Evolutionary conservation across 2,329 filamentous ascomycete species (phyloP), one percentile per base, ranked within the genome.

Genomic region (Nannizziopsis arthrosporioides): DNA sequence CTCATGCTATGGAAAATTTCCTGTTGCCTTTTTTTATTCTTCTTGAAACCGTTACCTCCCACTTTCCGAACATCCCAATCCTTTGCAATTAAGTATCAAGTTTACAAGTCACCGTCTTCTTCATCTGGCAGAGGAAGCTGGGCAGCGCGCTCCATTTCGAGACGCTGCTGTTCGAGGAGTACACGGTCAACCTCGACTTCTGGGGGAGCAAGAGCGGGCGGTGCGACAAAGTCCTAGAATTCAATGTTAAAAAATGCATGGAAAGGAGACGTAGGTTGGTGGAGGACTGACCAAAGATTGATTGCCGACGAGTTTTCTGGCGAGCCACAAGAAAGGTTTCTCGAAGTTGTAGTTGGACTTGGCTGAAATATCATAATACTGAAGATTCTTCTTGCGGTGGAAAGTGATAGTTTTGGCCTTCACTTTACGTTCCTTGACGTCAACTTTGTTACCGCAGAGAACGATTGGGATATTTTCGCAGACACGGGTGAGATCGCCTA

Each of bases 331-430:
- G 71, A 98, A 98, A 47, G 98, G 76, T 59, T 96, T 92, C 62
- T 82, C 80, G 49, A 98, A 92, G 61, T 98, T 98, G 71, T 94
- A 88, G 51, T 88, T 85, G 36, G 90, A 95, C 76, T 98, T 98
- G 56, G 92, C 92, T 9, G 89, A 95, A 4, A 92, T 98, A 70
- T 98, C 92, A 68, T 98, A 98, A 76, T 98, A 98, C 75, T 98
- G 92, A 46, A 98, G 83, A 75, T 96, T 98, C 84, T 98, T 98
- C 86, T 98, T 98, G 75, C 92, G 87, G 81, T 98, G 92, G 85
- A 98, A 98, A 59, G 92, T 98, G 74, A 98, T 98, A 68, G 90
- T 93, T 86, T 98, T 98, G 68, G 92, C 92, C 83, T 98, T 98
- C 69, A 98, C 92, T 77, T 98, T 98, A 73, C 92, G 87, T 81